These are phyloP conservation scores for Magnusiomyces paraingens DNA, from an alignment of 1,139 yeast genomes.

Conservation along the genomic window DNA sequence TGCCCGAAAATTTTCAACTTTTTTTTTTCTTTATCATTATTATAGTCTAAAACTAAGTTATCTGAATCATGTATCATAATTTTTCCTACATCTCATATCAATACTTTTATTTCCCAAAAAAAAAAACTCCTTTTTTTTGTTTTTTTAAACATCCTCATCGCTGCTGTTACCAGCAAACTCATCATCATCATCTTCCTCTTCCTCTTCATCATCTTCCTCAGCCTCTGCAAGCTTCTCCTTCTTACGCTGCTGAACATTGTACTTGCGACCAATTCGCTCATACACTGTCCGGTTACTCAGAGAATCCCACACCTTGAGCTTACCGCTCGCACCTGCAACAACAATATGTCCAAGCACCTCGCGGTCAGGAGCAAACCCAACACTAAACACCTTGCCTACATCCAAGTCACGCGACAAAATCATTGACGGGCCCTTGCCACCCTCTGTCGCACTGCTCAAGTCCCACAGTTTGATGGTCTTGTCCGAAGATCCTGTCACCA, in stretches of 20 bases:
- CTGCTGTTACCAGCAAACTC: slow-evolving; percentile 4
- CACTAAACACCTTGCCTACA: slow-evolving; percentile 84
- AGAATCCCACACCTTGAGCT: slow-evolving; percentile 88
- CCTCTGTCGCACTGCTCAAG: slow-evolving; percentile 18
- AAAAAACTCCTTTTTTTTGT: no score
- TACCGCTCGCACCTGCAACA: slow-evolving; percentile 82
- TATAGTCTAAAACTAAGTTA: no score
- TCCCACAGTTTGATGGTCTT: slow-evolving; percentile 86
- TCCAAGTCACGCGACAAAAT: slow-evolving; percentile 88
- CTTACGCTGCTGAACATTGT: slow-evolving; percentile 43
- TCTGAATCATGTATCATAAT: no score
- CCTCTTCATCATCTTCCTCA: slow-evolving; percentile 52
- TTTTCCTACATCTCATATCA: no score
- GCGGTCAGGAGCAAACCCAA: slow-evolving; percentile 78
- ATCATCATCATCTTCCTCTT: slow-evolving; percentile 35
- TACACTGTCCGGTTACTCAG: slow-evolving; percentile 78
- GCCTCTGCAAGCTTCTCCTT: slow-evolving; percentile 49
- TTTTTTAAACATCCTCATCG: slow-evolving; percentile 2
- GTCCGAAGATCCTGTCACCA: slow-evolving; percentile 87
- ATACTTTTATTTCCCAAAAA: no score
- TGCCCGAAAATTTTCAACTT: no score
- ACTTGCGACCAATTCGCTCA: slow-evolving; percentile 52
- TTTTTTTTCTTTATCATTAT: no score
- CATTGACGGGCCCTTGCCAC: slow-evolving; percentile 65
- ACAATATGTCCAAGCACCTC: slow-evolving; percentile 81